Evolutionary conservation across 139 green algal genomes (phyloP), one percentile per base, ranked within the genome.

Genomic region (Tetradesmus lagerheimii): DNA sequence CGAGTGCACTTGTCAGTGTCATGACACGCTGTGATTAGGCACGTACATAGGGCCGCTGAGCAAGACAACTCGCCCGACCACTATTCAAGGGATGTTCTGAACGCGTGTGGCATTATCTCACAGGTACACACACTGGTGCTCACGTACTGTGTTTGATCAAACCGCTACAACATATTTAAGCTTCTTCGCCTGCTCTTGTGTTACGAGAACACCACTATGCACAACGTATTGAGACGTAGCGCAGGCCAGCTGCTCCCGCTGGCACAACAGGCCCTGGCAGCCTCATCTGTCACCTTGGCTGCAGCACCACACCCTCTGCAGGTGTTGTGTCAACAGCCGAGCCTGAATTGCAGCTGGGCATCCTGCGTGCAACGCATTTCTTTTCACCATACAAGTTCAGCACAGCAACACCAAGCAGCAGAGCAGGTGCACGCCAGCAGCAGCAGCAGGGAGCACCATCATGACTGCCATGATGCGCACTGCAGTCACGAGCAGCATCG

Each of bases 341-440:
- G 71, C 71, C 14, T 38, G 27, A 34, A 23, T 23, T 77, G 66
- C 31, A 37, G 71, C 71, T 41, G 71, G n/a, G 5, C 23, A 6
- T 71, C 57, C 8, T 71, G 5, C 9, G 2, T 4, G 23, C 57
- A n/a, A 79, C 86, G 75, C 4, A 31, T 50, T 11, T 34, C 34
- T 1, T 90, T 47, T 0, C 74, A 85, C 20, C 86, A 77, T 8
- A 35, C 71, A 38, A 71, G 75, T 41, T 90, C 86, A 38, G 80
- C 79, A 27, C 80, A 86, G 80, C 80, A 74, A 31, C 81, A 43
- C 18, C 50, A 71, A 31, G 38, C 41, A 77, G 34, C 53, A 87
- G 50, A 77, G 66, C 50, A 86, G 20, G 25, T 11, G 39, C 76
- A 80, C 3, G 71, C 12, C 12, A 71, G 27, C 84, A 89, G 18